A percentile compares a stretch with the other conserved stretches of the same genome.
phyloP scores from a whole-genome alignment of 2,329 filamentous ascomycete species.

The Zalaria obscura region DNA sequence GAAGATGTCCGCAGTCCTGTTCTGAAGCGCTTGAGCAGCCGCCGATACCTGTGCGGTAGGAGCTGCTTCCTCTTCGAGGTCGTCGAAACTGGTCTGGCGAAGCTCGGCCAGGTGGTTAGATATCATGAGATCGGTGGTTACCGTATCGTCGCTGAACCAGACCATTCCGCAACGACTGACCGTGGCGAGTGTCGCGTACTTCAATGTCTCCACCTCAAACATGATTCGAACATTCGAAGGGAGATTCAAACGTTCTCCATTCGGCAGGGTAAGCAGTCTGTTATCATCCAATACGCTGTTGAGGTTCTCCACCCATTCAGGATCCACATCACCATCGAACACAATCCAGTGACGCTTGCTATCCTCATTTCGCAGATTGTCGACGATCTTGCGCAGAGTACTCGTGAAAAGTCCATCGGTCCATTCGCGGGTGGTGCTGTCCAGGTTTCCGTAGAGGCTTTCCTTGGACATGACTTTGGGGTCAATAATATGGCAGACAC shows the following conservation, averaged over 20 bases:
- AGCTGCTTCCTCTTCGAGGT: constrained; percentile 83
- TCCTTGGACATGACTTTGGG: constrained; percentile 99
- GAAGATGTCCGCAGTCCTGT: constrained; percentile 65
- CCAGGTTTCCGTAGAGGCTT: constrained; percentile 84
- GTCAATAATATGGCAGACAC: constrained; percentile 94
- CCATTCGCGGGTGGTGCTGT: constrained; percentile 96
- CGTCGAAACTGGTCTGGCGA: constrained; percentile 74
- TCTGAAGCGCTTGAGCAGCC: constrained; percentile 62
- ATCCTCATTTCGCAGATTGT: constrained; percentile 95
- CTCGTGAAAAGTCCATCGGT: constrained; percentile 97
- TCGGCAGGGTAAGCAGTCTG: constrained; percentile 90
- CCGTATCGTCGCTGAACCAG: constrained; percentile 98
- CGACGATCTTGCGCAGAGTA: constrained; percentile 94
- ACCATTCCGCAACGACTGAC: constrained; percentile 99
- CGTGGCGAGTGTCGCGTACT: constrained; percentile 95
- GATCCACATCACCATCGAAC: constrained; percentile 97
- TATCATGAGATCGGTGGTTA: constrained; percentile 85
- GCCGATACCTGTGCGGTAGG: constrained; percentile 45
- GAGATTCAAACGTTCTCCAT: constrained; percentile 91
- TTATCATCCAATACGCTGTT: constrained; percentile 99
- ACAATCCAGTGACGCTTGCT: constrained; percentile 98
- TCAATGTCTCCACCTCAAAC: constrained; percentile 97
- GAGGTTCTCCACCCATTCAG: constrained; percentile 98
- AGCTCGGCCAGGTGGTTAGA: constrained; percentile 78
- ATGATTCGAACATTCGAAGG: constrained; percentile 95